phyloP scores from a whole-genome alignment of 2,329 filamentous ascomycete species.

The Penicillium freii region DNA sequence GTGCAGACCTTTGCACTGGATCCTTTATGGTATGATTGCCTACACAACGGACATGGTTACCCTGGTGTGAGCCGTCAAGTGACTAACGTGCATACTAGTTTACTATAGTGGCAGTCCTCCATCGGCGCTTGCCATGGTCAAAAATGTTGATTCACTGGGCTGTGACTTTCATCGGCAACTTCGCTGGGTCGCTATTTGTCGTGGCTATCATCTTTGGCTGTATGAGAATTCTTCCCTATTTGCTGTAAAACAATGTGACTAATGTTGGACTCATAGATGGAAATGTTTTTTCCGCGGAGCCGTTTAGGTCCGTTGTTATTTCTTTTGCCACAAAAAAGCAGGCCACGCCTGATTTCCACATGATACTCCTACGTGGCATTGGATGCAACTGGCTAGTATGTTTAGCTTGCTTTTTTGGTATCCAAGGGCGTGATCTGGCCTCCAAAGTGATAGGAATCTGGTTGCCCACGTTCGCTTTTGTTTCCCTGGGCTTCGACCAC shows the following conservation, averaged over 20 bases:
- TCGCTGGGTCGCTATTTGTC: slow-evolving; percentile 51
- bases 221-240: not conserved
- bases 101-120: slow-evolving; percentile 46
- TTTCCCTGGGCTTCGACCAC: slow-evolving; percentile 55
- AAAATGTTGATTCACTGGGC: slow-evolving; percentile 43
- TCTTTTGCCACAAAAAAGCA: slow-evolving; percentile 51
- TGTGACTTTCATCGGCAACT: slow-evolving; percentile 51
- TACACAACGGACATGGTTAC: too few relatives aligned
- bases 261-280: slow-evolving; percentile 37
- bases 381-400: slow-evolving; percentile 61
- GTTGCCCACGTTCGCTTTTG: slow-evolving; percentile 57
- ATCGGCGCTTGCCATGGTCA: slow-evolving; percentile 40
- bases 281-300: slow-evolving; percentile 45
- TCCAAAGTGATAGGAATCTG: slow-evolving; percentile 58
- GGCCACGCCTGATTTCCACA: slow-evolving; percentile 49
- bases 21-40: slow-evolving; percentile 42
- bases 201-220: slow-evolving; percentile 51
- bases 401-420: slow-evolving; percentile 47
- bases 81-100: slow-evolving; percentile 29
- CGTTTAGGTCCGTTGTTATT: slow-evolving; percentile 47
- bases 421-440: slow-evolving; percentile 51
- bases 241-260: not conserved
- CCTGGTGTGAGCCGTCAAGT: not conserved
- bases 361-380: slow-evolving; percentile 56
- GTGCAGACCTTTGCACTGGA: slow-evolving; percentile 51